A percentile compares a stretch with the other conserved stretches of the same genome.
phyloP scores from a whole-genome alignment of 345 rosid genomes.

The Dipteronia sinensis region DNA sequence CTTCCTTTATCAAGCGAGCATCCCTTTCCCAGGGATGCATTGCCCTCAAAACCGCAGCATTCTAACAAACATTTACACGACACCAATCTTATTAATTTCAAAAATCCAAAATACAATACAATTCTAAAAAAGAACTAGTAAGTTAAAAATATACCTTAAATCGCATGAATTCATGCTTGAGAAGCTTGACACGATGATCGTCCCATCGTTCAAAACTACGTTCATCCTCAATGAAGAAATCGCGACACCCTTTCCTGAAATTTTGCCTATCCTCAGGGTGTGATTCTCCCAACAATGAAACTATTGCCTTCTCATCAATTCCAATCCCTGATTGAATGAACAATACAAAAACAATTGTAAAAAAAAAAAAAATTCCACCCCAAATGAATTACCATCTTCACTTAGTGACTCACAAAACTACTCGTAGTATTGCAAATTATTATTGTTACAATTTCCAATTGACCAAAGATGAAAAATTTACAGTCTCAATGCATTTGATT shows the following conservation, averaged over 20 bases:
- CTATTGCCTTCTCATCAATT: slow-evolving; percentile 70
- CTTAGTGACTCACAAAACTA: neutral
- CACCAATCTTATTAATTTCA: neutral
- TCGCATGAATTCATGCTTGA: slow-evolving; percentile 76
- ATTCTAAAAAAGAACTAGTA: neutral
- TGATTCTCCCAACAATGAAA: slow-evolving; percentile 58
- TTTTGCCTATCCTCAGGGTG: slow-evolving; percentile 51
- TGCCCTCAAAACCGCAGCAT: slow-evolving; percentile 67
- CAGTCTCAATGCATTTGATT: neutral
- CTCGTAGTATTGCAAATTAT: neutral
- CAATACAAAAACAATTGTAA: neutral
- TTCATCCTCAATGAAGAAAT: slow-evolving; percentile 70
- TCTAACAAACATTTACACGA: slow-evolving; percentile 36
- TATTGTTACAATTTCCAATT: neutral
- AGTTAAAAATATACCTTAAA: slow-evolving; percentile 53
- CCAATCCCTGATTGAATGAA: slow-evolving; percentile 58
- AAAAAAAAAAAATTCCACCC: neutral
- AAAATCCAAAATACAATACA: neutral
- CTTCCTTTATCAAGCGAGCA: slow-evolving; percentile 72
- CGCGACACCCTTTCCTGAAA: slow-evolving; percentile 54
- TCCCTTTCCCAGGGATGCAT: slow-evolving; percentile 98
- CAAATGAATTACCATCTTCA: neutral
- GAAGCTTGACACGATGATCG: slow-evolving; percentile 50
- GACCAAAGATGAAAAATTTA: neutral
- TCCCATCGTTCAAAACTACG: slow-evolving; percentile 75